Evolutionary conservation across 1,284 basidiomycete species (phyloP), one percentile per base, ranked within the genome.

Genomic region (Trametes pubescens): DNA sequence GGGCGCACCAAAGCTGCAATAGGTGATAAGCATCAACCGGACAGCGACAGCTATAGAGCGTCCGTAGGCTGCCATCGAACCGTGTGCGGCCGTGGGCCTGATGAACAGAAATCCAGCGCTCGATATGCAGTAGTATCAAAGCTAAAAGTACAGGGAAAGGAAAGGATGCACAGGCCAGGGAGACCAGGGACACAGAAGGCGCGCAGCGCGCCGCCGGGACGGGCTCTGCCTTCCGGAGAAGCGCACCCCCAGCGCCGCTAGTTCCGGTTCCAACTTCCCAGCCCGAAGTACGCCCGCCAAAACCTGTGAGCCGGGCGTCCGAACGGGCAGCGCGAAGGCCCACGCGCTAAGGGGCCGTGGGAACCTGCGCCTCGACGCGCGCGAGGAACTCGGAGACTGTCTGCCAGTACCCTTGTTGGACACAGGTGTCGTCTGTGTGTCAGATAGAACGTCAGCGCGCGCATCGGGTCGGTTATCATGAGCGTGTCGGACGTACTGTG

Each of bases 341-440:
- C 9, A 44, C 37, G 22, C 16, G 14, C 32, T 51, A 35, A 7
- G 58, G 11, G 18, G 40, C 24, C n/a, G 52, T 14, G 11, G 51
- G 47, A 21, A 59, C 46, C 13, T 37, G 22, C 7, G 46, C 24
- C 56, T 55, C 32, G 29, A 65, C 53, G 24, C 24, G 7, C 16
- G 60, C 64, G 18, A 79, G 59, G 59, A 79, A 79, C 32, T 75
- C 71, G 1, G 68, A 62, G 10, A 79, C 65, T 2, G 72, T 68
- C 14, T 70, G 62, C 77, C 77, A 79, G 59, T 79, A 79, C 1
- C 75, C 76, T 3, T 67, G 69, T 62, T 78, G 77, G 7, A 78
- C 69, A 58, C 77, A 79, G 9, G 77, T 79, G 66, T 78, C 77
- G 56, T 79, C 77, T 79, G 40, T n/a, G 59, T 18, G 54, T 10